phyloP scores from a whole-genome alignment of 768 basidiomycete genomes.

The Rubroboletus satanas region DNA sequence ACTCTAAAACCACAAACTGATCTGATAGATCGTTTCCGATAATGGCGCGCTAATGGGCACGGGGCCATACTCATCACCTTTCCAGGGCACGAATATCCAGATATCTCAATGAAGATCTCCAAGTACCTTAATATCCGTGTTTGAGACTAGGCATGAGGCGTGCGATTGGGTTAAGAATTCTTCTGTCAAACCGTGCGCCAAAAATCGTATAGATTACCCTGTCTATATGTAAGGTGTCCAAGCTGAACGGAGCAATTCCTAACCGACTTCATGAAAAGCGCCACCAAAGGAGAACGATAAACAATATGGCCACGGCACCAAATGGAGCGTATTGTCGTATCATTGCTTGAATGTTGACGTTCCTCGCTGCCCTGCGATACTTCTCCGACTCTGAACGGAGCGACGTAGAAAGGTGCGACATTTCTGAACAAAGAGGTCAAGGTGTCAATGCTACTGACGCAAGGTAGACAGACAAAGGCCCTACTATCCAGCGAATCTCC shows the following conservation, averaged over 20 bases:
- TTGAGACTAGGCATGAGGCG: not conserved
- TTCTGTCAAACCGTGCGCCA: not conserved
- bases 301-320: slow-evolving; percentile 72
- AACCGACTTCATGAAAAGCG: slow-evolving; percentile 52
- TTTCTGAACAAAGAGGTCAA: slow-evolving; percentile 49
- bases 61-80: not conserved
- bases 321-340: slow-evolving; percentile 94
- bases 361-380: slow-evolving; percentile 92
- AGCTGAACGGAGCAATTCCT: slow-evolving; percentile 9
- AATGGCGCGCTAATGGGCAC: not conserved
- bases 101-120: not conserved
- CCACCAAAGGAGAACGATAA: slow-evolving; percentile 79
- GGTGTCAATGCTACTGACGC: not conserved
- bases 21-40: not conserved
- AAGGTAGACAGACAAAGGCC: slow-evolving; percentile 27
- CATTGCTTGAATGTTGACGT: slow-evolving; percentile 93
- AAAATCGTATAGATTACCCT: slow-evolving; percentile 28
- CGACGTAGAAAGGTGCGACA: slow-evolving; percentile 95
- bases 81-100: not conserved
- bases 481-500: slow-evolving; percentile 94
- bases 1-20: not conserved
- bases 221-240: slow-evolving; percentile 23
- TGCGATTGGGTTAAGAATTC: not conserved
- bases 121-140: not conserved
- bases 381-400: slow-evolving; percentile 95